Evolutionary conservation across 768 basidiomycete species (phyloP), one percentile per base, ranked within the genome.

Genomic region (Pisolithus albus): DNA sequence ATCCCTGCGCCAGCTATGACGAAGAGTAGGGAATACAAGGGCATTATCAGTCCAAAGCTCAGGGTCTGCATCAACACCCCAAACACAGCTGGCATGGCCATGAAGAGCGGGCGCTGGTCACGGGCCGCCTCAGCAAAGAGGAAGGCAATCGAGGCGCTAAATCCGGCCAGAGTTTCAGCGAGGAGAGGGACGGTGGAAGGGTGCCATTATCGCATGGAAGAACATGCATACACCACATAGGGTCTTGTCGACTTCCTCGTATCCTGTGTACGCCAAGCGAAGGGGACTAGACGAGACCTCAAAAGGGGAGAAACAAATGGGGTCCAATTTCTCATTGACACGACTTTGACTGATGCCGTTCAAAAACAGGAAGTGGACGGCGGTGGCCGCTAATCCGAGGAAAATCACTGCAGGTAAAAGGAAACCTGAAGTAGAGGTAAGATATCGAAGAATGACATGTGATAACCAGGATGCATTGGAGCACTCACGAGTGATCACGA

Each of bases 21-120:
- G 63, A 78, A 75, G 34, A 67, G 49, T 30, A 79, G 62, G 69
- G 73, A 75, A 52, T 80, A 83, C 2, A 81, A 26, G 13, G 80
- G 75, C 43, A 74, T 66, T 43, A 70, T 63, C 36, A 72, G 61
- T 15, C 72, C 80, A 52, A 76, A 58, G n/a, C 76, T 69, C 16
- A 68, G 54, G 8, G 66, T 46, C 56, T 81, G 80, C 41, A 61
- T 68, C 7, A 75, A 54, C 9, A 77, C 57, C 10, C 74, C 69
- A 54, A 76, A 66, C 16, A 72, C 46, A 28, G 73, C 59, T 21
- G 80, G 78, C 23, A 70, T 67, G 21, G 71, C 68, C 28, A 82
- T 61, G 37, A 70, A 32, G 13, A 58, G 45, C 32, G 66, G 69
- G 11, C 66, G 68, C 5, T 67, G 65, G 3, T 62, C 56, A 19